Conservation (phyloP, 2,329 filamentous ascomycete genomes). For the Curvularia eragrostidis region DNA sequence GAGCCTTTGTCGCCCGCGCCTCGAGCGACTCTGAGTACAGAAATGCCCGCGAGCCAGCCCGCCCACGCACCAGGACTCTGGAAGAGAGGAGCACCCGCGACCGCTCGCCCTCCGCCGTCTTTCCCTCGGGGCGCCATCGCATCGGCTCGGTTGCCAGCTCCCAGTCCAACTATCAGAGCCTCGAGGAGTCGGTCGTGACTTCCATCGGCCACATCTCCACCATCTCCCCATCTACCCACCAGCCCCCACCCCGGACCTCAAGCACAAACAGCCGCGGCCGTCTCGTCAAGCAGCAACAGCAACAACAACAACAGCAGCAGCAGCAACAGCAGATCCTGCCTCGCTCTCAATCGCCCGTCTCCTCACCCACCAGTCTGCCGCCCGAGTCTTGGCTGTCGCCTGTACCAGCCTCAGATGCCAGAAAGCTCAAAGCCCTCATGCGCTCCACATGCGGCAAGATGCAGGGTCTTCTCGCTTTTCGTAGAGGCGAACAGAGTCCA, state of each 20-base stretch:
- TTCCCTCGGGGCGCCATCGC: conserved; percentile 62
- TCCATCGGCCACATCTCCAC: conserved; percentile 53
- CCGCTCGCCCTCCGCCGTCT: conserved; percentile 50
- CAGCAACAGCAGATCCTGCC: conserved; percentile 10
- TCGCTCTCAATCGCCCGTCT: conserved; percentile 26
- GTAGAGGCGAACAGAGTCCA: conserved; percentile 63
- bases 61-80: conserved; percentile 60
- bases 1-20: conserved; percentile 39
- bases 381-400: conserved; percentile 49
- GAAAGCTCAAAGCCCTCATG: conserved; percentile 77
- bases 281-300: conserved; percentile 35
- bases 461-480: conserved; percentile 78
- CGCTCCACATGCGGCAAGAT: conserved; percentile 78
- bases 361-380: conserved; percentile 33
- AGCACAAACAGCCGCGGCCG: conserved; percentile 41
- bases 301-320: conserved; percentile 6
- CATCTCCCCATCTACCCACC: conserved; percentile 42
- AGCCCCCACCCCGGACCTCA: conserved; percentile 36
- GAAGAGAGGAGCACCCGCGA: conserved; percentile 54
- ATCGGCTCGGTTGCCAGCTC: conserved; percentile 73
- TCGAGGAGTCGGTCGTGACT: conserved; percentile 50
- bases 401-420: conserved; percentile 68
- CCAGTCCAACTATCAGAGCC: conserved; percentile 59
- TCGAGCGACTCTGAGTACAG: conserved; percentile 46
- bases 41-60: conserved; percentile 56